Evolutionary conservation across 2,329 filamentous ascomycete genomes (phyloP).

Genomic region (Amauroascus verrucosus): DNA sequence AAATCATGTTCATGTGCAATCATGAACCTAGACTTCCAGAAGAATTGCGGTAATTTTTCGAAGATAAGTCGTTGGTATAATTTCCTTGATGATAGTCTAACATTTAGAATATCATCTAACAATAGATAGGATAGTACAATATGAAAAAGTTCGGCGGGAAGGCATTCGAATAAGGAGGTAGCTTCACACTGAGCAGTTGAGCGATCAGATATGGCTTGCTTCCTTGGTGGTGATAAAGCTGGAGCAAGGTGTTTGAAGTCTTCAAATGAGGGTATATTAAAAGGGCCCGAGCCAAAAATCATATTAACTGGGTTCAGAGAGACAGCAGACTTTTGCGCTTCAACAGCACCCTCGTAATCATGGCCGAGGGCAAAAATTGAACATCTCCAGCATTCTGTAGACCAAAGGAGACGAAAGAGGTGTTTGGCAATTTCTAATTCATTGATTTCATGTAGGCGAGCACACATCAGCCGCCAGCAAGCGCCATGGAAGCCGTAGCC

Average conservation of each 20-base stretch:
- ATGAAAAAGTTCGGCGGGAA: not conserved
- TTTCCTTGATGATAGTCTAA: not conserved
- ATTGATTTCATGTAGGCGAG: not conserved
- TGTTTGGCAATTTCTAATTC: not conserved
- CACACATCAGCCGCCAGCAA: conserved; percentile 6
- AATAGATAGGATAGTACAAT: not conserved
- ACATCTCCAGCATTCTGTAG: not conserved
- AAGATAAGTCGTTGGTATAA: not conserved
- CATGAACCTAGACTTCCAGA: conserved; percentile 12
- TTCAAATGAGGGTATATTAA: not conserved
- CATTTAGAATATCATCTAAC: not conserved
- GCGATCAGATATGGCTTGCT: no score
- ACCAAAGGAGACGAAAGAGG: conserved; percentile 2
- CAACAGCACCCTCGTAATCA: conserved; percentile 1
- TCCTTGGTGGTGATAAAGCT: no score
- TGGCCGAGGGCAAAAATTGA: conserved; percentile 3
- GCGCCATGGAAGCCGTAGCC: conserved; percentile 11
- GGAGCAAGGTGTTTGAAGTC: not conserved
- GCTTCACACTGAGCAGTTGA: not conserved
- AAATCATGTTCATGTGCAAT: conserved; percentile 4
- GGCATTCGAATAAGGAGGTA: not conserved
- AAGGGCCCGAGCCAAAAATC: not conserved
- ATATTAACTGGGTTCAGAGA: not conserved
- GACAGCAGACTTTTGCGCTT: not conserved
- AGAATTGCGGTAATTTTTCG: conserved; percentile 1